A percentile compares a stretch with the other conserved stretches of the same genome.
Conservation (phyloP, 805 yeast genomes). For the Saturnispora besseyi region DNA sequence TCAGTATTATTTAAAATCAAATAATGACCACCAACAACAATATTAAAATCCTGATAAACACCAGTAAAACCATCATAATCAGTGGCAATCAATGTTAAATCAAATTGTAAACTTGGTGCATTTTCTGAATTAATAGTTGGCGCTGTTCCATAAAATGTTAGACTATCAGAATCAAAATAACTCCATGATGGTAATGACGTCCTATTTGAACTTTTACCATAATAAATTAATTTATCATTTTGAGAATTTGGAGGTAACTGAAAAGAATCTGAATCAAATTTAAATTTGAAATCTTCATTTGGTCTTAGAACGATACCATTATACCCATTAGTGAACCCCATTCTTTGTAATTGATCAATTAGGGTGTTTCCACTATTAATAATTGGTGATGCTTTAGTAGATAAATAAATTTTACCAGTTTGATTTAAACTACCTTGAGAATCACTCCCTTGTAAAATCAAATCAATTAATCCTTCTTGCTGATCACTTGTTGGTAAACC, state of each 20-base stretch:
- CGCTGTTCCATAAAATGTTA: slow-evolving; percentile 77
- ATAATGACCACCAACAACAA: slow-evolving; percentile 83
- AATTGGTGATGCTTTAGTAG: slow-evolving; percentile 46
- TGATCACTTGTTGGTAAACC: slow-evolving; percentile 50
- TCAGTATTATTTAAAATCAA: slow-evolving; percentile 58
- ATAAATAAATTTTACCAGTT: slow-evolving; percentile 44
- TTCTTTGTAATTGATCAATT: slow-evolving; percentile 44
- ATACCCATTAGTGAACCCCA: slow-evolving; percentile 70
- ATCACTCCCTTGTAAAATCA: slow-evolving; percentile 60
- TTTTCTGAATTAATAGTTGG: slow-evolving; percentile 78
- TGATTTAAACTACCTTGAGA: slow-evolving; percentile 40
- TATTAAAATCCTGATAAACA: slow-evolving; percentile 56
- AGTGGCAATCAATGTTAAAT: slow-evolving; percentile 67
- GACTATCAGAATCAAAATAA: slow-evolving; percentile 48
- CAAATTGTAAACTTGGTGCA: slow-evolving; percentile 76
- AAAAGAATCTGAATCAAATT: slow-evolving; percentile 58
- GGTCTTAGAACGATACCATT: slow-evolving; percentile 69
- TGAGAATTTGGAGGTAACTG: slow-evolving; percentile 33
- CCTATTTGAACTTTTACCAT: slow-evolving; percentile 73
- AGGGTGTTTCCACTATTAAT: slow-evolving; percentile 34
- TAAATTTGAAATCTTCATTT: slow-evolving; percentile 53
- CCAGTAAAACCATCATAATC: slow-evolving; percentile 71
- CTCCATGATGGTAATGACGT: slow-evolving; percentile 92
- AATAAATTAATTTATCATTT: slow-evolving; percentile 51
- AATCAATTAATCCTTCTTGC: slow-evolving; percentile 33